Evolutionary conservation across 2,329 filamentous ascomycete species (phyloP).

Genomic region (Camptophora hylomeconis): DNA sequence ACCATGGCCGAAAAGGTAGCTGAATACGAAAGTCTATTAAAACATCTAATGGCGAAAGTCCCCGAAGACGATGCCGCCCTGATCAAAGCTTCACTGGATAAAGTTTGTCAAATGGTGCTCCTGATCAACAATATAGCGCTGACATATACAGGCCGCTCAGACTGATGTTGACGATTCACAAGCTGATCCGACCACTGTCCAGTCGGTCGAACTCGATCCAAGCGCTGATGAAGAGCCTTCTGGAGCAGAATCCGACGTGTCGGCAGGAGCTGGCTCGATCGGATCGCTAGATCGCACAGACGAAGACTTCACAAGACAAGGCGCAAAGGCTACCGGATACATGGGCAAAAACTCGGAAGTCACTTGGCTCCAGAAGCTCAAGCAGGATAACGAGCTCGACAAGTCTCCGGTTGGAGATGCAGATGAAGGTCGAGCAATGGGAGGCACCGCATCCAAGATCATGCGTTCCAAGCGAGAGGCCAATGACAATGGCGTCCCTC

Average conservation of each 20-base stretch:
- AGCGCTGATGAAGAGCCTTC: conserved; percentile 12
- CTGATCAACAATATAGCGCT: conserved; percentile 4
- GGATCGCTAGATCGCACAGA: conserved; percentile 33
- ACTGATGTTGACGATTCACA: conserved; percentile 11
- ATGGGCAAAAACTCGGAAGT: conserved; percentile 35
- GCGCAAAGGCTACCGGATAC: conserved; percentile 27
- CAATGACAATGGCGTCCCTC: conserved; percentile 16
- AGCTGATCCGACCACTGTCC: conserved; percentile 4
- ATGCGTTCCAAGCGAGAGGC: no score
- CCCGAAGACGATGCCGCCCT: conserved; percentile 22
- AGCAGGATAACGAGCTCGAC: conserved; percentile 26
- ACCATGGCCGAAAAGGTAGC: conserved; percentile 25
- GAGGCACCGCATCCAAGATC: neutral
- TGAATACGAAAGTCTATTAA: conserved; percentile 28
- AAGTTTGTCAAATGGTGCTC: conserved; percentile 18
- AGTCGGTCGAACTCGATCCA: conserved; percentile 16
- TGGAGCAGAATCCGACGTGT: conserved; percentile 15
- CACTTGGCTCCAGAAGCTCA: conserved; percentile 32
- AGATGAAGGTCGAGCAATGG: conserved; percentile 10
- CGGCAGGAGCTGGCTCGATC: conserved; percentile 24
- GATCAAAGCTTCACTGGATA: conserved; percentile 25
- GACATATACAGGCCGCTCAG: conserved; percentile 2
- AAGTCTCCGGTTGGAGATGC: conserved; percentile 4
- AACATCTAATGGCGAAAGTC: conserved; percentile 23
- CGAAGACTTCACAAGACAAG: conserved; percentile 29